Conservation (phyloP, 257 asterid genomes). For the Penstemon barbatus region DNA sequence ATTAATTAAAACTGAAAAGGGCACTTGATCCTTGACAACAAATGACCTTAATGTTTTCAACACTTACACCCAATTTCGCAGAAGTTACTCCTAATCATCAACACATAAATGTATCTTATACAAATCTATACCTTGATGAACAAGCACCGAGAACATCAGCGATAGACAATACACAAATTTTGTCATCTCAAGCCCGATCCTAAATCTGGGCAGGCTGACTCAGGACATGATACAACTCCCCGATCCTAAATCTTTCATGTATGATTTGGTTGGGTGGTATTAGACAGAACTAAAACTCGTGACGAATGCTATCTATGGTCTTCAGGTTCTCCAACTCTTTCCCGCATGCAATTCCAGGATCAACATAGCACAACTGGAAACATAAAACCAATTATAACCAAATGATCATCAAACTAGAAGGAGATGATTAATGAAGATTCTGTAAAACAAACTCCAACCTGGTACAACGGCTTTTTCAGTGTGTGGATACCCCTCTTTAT, state of each 20-base stretch:
- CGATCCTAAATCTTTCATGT: too few species aligned
- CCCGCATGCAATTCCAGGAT: slow-evolving; percentile 73
- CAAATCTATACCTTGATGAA: too few species aligned
- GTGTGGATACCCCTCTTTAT: slow-evolving; percentile 88
- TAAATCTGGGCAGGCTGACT: background rate
- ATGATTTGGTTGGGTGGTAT: background rate
- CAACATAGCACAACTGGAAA: slow-evolving; percentile 70
- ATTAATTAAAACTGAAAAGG: background rate
- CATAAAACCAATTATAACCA: slow-evolving; percentile 7
- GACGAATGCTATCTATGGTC: slow-evolving; percentile 51
- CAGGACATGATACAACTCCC: slow-evolving; percentile 3
- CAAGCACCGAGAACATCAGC: too few species aligned
- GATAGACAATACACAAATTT: too few species aligned
- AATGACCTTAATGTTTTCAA: background rate
- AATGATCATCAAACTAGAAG: background rate
- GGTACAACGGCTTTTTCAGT: slow-evolving; percentile 68
- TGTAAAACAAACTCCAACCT: slow-evolving; percentile 46
- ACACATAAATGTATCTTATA: background rate
- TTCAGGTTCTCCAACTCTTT: slow-evolving; percentile 71
- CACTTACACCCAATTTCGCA: too few species aligned
- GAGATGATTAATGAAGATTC: slow-evolving; percentile 3
- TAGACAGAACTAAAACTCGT: slow-evolving; percentile 45
- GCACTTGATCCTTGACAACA: background rate
- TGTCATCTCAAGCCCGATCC: background rate
- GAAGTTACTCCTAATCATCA: background rate